These are phyloP conservation scores for Phtheirospermum japonicum DNA, from an alignment of 257 asterid genomes.

Conservation along the genomic window DNA sequence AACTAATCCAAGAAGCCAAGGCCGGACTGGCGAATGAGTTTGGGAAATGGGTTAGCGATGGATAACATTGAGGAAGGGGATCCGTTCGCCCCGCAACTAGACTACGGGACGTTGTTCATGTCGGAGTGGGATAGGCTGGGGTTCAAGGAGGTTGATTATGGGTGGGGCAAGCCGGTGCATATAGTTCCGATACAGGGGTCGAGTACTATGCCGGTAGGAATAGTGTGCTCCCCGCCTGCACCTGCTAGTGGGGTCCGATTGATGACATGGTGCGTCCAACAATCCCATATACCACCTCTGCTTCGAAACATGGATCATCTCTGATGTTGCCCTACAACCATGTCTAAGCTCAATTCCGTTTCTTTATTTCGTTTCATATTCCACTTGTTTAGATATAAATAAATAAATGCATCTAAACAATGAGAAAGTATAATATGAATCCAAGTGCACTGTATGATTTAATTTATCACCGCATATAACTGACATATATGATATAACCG, in stretches of 20 bases:
- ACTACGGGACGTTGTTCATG: constrained; percentile 42
- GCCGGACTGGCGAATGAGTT: constrained; percentile 30
- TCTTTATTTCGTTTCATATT: not conserved
- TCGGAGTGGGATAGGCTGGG: constrained; percentile 63
- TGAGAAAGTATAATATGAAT: no score
- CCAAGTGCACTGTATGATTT: no score
- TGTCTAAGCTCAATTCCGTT: not conserved
- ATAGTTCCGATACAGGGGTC: constrained; percentile 53
- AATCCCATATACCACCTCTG: constrained; percentile 34
- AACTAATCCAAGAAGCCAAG: constrained; percentile 46
- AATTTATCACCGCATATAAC: no score
- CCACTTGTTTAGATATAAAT: not conserved
- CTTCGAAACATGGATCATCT: constrained; percentile 14
- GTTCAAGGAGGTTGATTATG: constrained; percentile 48
- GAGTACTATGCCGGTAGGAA: constrained; percentile 42
- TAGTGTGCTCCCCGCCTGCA: constrained; percentile 33
- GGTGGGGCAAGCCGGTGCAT: constrained; percentile 54
- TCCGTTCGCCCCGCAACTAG: constrained; percentile 40
- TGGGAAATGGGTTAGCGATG: constrained; percentile 29
- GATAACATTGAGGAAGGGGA: constrained; percentile 15
- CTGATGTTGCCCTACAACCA: not conserved
- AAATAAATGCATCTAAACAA: no score
- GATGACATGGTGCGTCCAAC: constrained; percentile 56
- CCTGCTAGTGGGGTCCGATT: constrained; percentile 41
- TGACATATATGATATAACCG: no score